These are phyloP conservation scores for Vigna radiata DNA, from an alignment of 306 rosid species.

Conservation along the genomic window DNA sequence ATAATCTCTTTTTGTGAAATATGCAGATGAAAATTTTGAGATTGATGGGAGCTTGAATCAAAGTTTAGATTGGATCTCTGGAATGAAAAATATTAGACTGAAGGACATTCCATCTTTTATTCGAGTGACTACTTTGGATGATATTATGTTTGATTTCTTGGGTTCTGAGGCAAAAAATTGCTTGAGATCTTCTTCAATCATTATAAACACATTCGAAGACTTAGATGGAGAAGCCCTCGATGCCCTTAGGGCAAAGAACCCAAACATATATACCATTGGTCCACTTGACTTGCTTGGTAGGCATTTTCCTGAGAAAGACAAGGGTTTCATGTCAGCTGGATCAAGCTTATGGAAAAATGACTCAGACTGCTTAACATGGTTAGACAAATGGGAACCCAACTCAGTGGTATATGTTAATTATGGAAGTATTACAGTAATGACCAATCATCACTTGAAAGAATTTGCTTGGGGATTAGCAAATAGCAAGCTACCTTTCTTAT, in stretches of 20 bases:
- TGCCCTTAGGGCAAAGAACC: not conserved
- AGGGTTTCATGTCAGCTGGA: slow-evolving; percentile 24
- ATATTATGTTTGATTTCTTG: slow-evolving; percentile 36
- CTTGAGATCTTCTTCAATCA: not conserved
- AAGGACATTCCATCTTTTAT: slow-evolving; percentile 32
- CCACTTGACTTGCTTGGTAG: slow-evolving; percentile 30
- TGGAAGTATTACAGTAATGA: slow-evolving; percentile 34
- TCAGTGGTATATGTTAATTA: slow-evolving; percentile 39
- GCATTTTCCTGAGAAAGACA: slow-evolving; percentile 26
- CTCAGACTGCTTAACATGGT: slow-evolving; percentile 25
- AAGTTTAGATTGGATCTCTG: slow-evolving; percentile 12
- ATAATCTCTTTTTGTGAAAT: not conserved
- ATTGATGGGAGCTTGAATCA: slow-evolving; percentile 4
- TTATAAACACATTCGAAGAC: slow-evolving; percentile 25
- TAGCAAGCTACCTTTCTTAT: slow-evolving; percentile 38
- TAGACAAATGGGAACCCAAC: slow-evolving; percentile 20
- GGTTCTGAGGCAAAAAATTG: slow-evolving; percentile 6
- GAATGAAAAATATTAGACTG: slow-evolving; percentile 3
- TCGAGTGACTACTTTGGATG: not conserved
- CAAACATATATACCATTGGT: slow-evolving; percentile 25
- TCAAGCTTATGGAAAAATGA: slow-evolving; percentile 41
- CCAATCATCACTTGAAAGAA: slow-evolving; percentile 17
- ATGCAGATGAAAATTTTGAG: slow-evolving; percentile 23
- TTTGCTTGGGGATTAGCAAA: slow-evolving; percentile 45
- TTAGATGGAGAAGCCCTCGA: slow-evolving; percentile 21